Evolutionary conservation across 1,284 basidiomycete species (phyloP), one percentile per base, ranked within the genome.

Genomic region (Gymnopus androsaceus): DNA sequence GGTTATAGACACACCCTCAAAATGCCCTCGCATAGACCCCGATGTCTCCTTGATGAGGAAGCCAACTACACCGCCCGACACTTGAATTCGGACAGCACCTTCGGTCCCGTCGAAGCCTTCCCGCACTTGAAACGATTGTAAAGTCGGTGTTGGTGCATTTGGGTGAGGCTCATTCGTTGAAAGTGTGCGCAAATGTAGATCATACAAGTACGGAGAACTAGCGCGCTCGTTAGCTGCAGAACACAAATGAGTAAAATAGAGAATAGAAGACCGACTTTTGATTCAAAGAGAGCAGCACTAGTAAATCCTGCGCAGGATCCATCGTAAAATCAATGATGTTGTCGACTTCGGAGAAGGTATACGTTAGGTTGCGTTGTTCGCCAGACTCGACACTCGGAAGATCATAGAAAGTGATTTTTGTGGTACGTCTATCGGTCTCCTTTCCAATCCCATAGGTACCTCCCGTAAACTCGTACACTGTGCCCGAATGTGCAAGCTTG

Each of bases 281-380:
- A 28, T 71, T 71, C 6, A 75, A 66, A 5, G 74, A 69, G 17
- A 82, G 72, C 11, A 82, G 72, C 11, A 79, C 74, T 23, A 82
- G 67, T 8, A 83, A 63, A 61, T 82, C 78, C 64, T 82, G 79
- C 3, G 72, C 67, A 7, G 78, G 79, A 66, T 81, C 79, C 73
- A 82, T 80, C 0, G 79, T 80, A 51, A 81, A 81, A 61, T 82
- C 79, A 25, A 80, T 70, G 46, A 81, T 72, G 31, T 67, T 68
- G 28, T n/a, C n/a, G n/a, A 76, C 54, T 40, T 73, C 72, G 23
- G 61, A 62, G 66, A 75, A 73, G 23, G 63, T 54, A 59, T 79
- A 74, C 0, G 73, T 75, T 78, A 77, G 80, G 65, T 54, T 72
- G 56, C 41, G 67, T 64, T 37, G 66, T 36, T 17, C 55, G 31